These are phyloP conservation scores for Stentor coeruleus DNA, from an alignment of 73 alveolate species.

Conservation along the genomic window DNA sequence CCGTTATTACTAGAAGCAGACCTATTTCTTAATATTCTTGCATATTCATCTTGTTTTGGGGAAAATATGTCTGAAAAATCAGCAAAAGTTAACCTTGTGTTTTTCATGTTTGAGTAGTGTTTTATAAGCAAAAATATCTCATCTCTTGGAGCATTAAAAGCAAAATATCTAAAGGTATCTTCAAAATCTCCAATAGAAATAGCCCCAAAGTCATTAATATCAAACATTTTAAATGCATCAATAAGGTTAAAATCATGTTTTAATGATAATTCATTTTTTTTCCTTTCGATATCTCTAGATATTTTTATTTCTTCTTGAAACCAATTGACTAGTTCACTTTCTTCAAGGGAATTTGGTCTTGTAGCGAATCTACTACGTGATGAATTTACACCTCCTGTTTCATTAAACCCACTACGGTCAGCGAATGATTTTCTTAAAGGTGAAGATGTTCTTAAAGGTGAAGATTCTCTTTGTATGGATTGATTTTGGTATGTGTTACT, in stretches of 20 bases:
- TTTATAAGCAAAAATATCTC: constrained; percentile 36
- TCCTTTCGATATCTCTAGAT: constrained; percentile 40
- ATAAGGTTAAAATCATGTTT: constrained; percentile 44
- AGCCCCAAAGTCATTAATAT: constrained; percentile 34
- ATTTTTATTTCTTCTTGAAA: constrained; percentile 33
- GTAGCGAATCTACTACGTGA: not conserved
- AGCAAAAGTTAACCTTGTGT: constrained; percentile 34
- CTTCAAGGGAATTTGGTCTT: constrained; percentile 8
- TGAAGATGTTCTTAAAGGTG: too few species aligned
- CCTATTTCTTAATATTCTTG: constrained; percentile 29
- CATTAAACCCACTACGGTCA: too few species aligned
- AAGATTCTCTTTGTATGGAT: too few species aligned
- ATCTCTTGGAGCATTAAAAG: constrained; percentile 35
- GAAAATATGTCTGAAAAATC: constrained; percentile 51
- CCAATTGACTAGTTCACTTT: constrained; percentile 30
- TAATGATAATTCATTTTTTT: constrained; percentile 33
- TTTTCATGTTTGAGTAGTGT: constrained; percentile 36
- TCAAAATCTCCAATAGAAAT: constrained; percentile 35
- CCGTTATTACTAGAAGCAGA: not conserved
- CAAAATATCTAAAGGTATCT: constrained; percentile 32
- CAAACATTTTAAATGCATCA: constrained; percentile 54
- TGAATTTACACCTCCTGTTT: not conserved
- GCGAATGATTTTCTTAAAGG: too few species aligned
- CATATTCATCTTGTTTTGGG: constrained; percentile 38
- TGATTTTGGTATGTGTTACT: too few species aligned